Percentiles rank a stretch among this genome's conserved stretches.
Evolutionary conservation across 768 basidiomycete genomes (phyloP).

Genomic region (Termitomyces sp.): DNA sequence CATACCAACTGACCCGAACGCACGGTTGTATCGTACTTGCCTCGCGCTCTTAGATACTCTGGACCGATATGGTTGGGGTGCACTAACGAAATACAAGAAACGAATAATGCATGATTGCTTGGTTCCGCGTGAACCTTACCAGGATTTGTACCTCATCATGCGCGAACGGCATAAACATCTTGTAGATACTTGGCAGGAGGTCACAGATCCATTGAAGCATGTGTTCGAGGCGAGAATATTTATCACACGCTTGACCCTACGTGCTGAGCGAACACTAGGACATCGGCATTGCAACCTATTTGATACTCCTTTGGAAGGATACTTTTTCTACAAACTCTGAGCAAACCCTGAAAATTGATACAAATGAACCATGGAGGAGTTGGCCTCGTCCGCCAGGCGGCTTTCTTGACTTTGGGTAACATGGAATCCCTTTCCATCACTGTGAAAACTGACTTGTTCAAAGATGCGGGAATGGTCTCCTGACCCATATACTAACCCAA

Average conservation of each 20-base stretch:
- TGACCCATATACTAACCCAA: slow-evolving; percentile 78
- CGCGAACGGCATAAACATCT: slow-evolving; percentile 79
- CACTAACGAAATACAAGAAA: slow-evolving; percentile 77
- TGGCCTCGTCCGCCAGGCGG: slow-evolving; percentile 83
- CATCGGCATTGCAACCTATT: slow-evolving; percentile 89
- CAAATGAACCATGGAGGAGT: slow-evolving; percentile 47
- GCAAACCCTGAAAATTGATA: slow-evolving; percentile 2
- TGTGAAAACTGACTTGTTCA: background rate
- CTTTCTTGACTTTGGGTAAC: slow-evolving; percentile 85
- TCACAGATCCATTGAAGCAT: slow-evolving; percentile 84
- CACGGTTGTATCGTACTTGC: slow-evolving; percentile 75
- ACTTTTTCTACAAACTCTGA: slow-evolving; percentile 34
- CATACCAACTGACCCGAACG: slow-evolving; percentile 43
- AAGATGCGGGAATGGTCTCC: slow-evolving; percentile 89
- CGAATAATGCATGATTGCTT: slow-evolving; percentile 80
- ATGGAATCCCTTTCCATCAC: background rate
- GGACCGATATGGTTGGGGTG: slow-evolving; percentile 88
- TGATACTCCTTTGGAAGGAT: slow-evolving; percentile 87
- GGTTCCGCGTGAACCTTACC: slow-evolving; percentile 71
- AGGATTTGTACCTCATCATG: slow-evolving; percentile 86
- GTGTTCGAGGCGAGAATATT: slow-evolving; percentile 66
- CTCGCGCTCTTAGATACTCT: slow-evolving; percentile 76
- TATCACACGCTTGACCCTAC: background rate
- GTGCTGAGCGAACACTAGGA: slow-evolving; percentile 45
- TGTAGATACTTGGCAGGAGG: slow-evolving; percentile 70